A percentile compares a stretch with the other conserved stretches of the same genome.
Evolutionary conservation across 306 rosid genomes (phyloP).

Genomic region (Urtica urens): DNA sequence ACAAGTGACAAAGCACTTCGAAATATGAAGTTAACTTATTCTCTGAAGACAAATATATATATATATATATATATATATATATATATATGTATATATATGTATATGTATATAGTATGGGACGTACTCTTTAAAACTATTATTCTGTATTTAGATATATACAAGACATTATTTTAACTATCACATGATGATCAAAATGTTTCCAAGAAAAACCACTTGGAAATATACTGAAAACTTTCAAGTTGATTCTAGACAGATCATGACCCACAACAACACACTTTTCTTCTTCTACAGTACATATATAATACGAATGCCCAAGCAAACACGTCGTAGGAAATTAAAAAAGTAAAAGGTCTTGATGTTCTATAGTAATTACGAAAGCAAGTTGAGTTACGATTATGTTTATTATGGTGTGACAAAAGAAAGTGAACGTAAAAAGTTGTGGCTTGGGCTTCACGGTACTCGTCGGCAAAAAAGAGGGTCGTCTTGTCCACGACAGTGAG

Average conservation of each 20-base stretch:
- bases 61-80: too few species aligned
- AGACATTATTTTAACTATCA: too few species aligned
- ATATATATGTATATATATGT: too few species aligned
- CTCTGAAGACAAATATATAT: too few species aligned
- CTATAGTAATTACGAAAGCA: constrained; percentile 9
- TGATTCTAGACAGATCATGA: constrained; percentile 2
- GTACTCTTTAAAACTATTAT: too few species aligned
- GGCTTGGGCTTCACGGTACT: constrained; percentile 18
- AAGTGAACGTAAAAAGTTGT: constrained; percentile 28
- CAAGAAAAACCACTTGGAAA: constrained; percentile 1
- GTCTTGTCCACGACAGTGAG: constrained; percentile 25
- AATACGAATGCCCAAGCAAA: background rate
- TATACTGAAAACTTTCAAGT: constrained; percentile 1
- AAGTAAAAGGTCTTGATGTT: background rate
- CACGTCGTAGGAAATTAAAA: background rate
- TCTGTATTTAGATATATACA: too few species aligned
- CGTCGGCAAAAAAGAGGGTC: constrained; percentile 15
- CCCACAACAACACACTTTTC: background rate
- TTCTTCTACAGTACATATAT: background rate
- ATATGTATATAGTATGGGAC: too few species aligned
- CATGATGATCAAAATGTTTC: background rate
- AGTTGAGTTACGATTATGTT: constrained; percentile 7
- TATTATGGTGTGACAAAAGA: constrained; percentile 22
- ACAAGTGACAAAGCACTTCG: too few species aligned
- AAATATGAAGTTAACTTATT: too few species aligned